Percentiles rank a stretch among this genome's conserved stretches.
These are phyloP conservation scores for Dryas alaskensis DNA, from an alignment of 306 rosid genomes.

Conservation along the genomic window DNA sequence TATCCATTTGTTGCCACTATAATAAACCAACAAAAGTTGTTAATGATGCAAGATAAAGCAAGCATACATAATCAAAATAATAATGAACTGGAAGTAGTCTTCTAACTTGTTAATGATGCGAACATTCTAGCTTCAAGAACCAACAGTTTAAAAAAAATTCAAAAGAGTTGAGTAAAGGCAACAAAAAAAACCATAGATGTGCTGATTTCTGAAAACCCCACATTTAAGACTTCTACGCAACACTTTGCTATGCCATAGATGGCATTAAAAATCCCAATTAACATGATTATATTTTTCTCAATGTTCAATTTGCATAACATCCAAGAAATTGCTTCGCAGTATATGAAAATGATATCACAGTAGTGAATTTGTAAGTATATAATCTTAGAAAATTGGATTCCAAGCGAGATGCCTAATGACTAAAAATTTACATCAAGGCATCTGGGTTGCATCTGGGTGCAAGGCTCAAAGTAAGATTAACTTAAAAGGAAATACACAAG, in stretches of 20 bases:
- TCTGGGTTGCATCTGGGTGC: slow-evolving; percentile 3
- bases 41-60: slow-evolving; percentile 3
- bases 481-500: not conserved
- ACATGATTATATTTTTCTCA: not conserved
- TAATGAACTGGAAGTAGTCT: not conserved
- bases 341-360: not conserved
- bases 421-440: not conserved
- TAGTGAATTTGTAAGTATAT: not conserved
- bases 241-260: not conserved
- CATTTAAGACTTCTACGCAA: not conserved
- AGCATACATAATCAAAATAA: slow-evolving; percentile 11
- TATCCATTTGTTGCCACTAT: slow-evolving; percentile 99
- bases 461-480: not conserved
- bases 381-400: not conserved
- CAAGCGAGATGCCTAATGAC: not conserved
- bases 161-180: not conserved
- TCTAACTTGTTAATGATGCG: not conserved
- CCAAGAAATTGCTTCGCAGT: not conserved
- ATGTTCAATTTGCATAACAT: not conserved
- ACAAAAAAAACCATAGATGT: not conserved
- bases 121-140: not conserved
- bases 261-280: not conserved
- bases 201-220: not conserved
- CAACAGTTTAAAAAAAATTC: not conserved
- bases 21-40: slow-evolving; percentile 28